phyloP scores from a whole-genome alignment of 23 red algal genomes.

The Gracilariopsis chorda region DNA sequence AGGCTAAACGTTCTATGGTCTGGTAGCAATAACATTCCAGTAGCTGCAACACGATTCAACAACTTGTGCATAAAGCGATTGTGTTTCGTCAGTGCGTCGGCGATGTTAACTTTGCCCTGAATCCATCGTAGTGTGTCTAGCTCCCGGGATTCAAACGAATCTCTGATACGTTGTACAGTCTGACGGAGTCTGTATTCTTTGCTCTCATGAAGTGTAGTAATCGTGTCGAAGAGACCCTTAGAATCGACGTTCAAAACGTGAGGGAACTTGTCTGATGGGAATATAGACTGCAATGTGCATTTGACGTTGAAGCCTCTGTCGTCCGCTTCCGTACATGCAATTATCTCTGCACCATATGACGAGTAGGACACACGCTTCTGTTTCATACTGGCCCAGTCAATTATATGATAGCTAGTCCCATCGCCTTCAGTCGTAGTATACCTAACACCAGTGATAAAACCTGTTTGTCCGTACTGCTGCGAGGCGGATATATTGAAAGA shows the following conservation, averaged over 20 bases:
- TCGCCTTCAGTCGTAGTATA: neutral
- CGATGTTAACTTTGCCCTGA: neutral
- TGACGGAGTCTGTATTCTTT: slow-evolving; percentile 9
- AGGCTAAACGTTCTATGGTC: neutral
- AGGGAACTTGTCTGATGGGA: neutral
- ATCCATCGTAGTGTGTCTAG: neutral
- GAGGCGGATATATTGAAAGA: neutral
- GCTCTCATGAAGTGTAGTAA: slow-evolving; percentile 4
- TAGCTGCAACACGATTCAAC: neutral
- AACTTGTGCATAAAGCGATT: neutral
- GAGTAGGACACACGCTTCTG: neutral
- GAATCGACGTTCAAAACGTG: slow-evolving; percentile 1
- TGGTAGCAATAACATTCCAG: neutral
- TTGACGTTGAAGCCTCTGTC: neutral
- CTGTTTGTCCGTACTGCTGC: slow-evolving; percentile 1
- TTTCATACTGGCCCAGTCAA: neutral
- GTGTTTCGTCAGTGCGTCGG: neutral
- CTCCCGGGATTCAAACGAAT: slow-evolving; percentile 4
- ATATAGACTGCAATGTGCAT: neutral
- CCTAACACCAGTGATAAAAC: neutral
- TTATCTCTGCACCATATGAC: slow-evolving; percentile 16
- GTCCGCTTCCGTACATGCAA: neutral
- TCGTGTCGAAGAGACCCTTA: slow-evolving; percentile 8
- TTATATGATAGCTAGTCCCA: neutral
- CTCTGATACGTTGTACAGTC: neutral